These are phyloP conservation scores for Citropsis articulata DNA, from an alignment of 345 rosid species.

Conservation along the genomic window DNA sequence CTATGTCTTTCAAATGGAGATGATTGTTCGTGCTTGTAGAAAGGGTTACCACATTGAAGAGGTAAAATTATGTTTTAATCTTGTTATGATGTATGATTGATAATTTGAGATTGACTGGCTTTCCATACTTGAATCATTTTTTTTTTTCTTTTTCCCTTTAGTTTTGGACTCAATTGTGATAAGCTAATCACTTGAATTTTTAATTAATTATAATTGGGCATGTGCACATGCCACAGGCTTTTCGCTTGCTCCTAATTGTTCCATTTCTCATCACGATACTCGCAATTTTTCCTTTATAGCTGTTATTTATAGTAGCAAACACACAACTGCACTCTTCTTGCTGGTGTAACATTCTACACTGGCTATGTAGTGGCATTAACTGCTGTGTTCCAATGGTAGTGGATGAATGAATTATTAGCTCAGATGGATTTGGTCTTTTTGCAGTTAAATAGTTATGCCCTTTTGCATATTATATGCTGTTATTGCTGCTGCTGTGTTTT, in stretches of 20 bases:
- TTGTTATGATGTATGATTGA: slow-evolving; percentile 2
- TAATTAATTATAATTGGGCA: not conserved
- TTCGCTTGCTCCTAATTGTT: not conserved
- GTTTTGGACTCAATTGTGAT: not conserved
- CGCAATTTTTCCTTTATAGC: not conserved
- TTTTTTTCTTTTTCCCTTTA: not conserved
- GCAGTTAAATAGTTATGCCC: not conserved
- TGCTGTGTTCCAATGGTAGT: not conserved
- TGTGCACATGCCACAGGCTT: not conserved
- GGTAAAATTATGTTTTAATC: slow-evolving; percentile 34
- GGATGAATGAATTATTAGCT: not conserved
- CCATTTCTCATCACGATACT: not conserved
- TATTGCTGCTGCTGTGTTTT: not conserved
- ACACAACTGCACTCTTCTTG: not conserved
- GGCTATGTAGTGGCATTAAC: not conserved
- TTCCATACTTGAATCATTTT: not conserved
- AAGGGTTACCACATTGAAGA: slow-evolving; percentile 89
- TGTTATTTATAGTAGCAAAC: not conserved
- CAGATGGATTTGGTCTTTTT: not conserved
- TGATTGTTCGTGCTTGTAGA: slow-evolving; percentile 95
- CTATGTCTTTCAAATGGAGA: slow-evolving; percentile 98
- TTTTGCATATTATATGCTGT: not conserved
- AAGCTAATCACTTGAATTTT: not conserved
- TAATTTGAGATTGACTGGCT: not conserved
- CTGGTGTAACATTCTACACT: not conserved